Conservation (phyloP, 78 protist species). For the Dictyostelium firmibasis region DNA sequence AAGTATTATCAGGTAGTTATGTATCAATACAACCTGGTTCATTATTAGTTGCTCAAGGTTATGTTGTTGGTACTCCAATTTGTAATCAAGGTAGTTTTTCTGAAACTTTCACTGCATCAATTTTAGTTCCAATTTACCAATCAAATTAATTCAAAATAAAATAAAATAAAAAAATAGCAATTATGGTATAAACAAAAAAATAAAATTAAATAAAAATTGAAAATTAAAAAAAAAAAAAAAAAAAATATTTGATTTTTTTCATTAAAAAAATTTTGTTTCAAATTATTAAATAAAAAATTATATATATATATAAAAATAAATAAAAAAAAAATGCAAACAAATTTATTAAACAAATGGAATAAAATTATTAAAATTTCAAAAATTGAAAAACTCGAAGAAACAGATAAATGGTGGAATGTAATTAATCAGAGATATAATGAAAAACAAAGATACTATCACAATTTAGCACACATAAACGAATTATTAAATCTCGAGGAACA, state of each 20-base stretch:
- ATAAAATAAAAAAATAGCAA: too few relatives aligned
- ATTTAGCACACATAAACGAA: slow-evolving; percentile 20
- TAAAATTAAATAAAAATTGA: too few relatives aligned
- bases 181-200: too few relatives aligned
- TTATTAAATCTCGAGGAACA: slow-evolving; percentile 4
- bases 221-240: too few relatives aligned
- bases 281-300: too few relatives aligned
- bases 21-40: neutral
- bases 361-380: neutral
- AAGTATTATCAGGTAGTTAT: neutral
- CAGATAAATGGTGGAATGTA: slow-evolving; percentile 16
- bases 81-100: slow-evolving; percentile 14
- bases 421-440: neutral
- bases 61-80: neutral
- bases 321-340: neutral
- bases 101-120: neutral
- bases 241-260: too few relatives aligned
- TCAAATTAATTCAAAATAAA: neutral
- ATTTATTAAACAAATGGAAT: slow-evolving; percentile 14
- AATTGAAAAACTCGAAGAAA: neutral
- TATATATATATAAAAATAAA: too few relatives aligned
- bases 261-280: too few relatives aligned
- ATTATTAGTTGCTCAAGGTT: neutral
- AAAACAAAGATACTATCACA: slow-evolving; percentile 49
- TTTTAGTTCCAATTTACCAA: neutral